Evolutionary conservation across 805 yeast genomes (phyloP).

Genomic region (Monosporozyma unispora): DNA sequence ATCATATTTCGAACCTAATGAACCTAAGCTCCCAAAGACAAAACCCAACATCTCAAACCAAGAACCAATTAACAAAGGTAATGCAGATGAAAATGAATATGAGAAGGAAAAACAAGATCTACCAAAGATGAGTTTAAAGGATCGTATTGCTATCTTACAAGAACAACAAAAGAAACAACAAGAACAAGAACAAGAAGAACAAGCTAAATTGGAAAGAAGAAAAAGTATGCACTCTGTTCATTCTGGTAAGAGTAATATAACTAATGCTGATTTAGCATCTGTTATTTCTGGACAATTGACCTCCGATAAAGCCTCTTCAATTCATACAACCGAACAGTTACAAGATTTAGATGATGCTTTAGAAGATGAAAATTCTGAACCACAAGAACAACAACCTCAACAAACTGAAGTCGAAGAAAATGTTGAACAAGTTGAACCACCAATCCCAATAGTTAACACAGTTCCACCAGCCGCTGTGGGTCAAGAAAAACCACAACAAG

Average conservation of each 20-base stretch:
- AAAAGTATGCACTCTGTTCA: constrained; percentile 27
- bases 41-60: constrained; percentile 1
- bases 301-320: background rate
- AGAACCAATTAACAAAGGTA: constrained; percentile 5
- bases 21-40: background rate
- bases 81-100: constrained; percentile 9
- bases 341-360: background rate
- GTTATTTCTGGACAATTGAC: background rate
- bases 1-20: constrained; percentile 4
- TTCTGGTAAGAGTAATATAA: background rate
- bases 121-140: constrained; percentile 77
- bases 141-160: constrained; percentile 77
- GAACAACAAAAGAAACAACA: constrained; percentile 74
- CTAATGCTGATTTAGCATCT: background rate
- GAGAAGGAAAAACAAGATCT: constrained; percentile 40
- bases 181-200: constrained; percentile 55
- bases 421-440: background rate
- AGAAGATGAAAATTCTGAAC: background rate
- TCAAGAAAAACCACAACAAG: constrained; percentile 6
- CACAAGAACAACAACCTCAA: background rate
- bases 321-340: background rate
- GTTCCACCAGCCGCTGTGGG: background rate
- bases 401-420: background rate
- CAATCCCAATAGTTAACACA: background rate
- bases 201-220: constrained; percentile 38